Evolutionary conservation across 257 asterid genomes (phyloP).

Genomic region (Prunella vulgaris): DNA sequence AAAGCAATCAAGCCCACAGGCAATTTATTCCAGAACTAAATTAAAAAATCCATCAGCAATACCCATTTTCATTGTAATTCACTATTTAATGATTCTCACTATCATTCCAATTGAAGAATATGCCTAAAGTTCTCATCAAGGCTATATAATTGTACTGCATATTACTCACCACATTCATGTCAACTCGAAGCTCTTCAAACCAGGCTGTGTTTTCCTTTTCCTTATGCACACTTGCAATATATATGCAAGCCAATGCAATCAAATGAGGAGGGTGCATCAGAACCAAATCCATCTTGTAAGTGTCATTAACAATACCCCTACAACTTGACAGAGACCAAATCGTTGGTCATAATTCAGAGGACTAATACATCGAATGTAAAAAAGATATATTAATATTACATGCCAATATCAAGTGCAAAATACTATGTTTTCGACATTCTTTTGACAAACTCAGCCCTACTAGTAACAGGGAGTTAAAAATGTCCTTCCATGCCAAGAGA

Average conservation of each 20-base stretch:
- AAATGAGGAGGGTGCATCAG: constrained; percentile 87
- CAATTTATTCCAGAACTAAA: too few species aligned
- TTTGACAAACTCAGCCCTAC: background rate
- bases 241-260: constrained; percentile 84
- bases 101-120: too few species aligned
- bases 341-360: background rate
- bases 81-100: too few species aligned
- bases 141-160: background rate
- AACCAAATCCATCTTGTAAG: constrained; percentile 93
- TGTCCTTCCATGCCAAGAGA: background rate
- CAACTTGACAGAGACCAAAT: constrained; percentile 13
- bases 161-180: constrained; percentile 78
- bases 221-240: constrained; percentile 78
- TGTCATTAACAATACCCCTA: constrained; percentile 94
- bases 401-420: background rate
- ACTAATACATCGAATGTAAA: background rate
- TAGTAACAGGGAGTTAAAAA: background rate
- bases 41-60: too few species aligned
- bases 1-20: too few species aligned
- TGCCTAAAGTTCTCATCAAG: background rate
- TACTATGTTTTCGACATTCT: background rate
- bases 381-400: background rate
- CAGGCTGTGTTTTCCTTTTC: constrained; percentile 91
- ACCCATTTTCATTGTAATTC: too few species aligned
- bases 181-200: constrained; percentile 99